phyloP scores from a whole-genome alignment of 2,329 filamentous ascomycete species.

The Aspergillus piperis region DNA sequence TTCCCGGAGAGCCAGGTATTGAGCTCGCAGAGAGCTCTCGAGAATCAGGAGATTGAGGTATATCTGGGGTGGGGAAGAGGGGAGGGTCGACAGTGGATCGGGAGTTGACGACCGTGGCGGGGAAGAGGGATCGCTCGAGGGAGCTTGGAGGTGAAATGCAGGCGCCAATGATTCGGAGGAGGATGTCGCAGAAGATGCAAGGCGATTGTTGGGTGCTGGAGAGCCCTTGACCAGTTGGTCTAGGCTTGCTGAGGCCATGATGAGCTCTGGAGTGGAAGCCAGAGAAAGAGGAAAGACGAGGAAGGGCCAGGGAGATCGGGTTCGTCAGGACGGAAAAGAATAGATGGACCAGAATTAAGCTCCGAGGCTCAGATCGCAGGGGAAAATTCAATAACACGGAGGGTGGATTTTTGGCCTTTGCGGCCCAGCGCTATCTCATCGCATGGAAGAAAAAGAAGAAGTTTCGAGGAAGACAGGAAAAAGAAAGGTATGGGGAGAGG shows the following conservation, averaged over 20 bases:
- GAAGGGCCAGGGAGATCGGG: background rate
- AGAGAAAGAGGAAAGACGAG: slow-evolving; percentile 12
- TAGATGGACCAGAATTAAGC: background rate
- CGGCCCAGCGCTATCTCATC: slow-evolving; percentile 30
- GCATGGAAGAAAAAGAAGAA: slow-evolving; percentile 15
- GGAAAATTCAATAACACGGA: slow-evolving; percentile 1
- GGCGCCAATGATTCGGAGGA: slow-evolving; percentile 29
- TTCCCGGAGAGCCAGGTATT: slow-evolving; percentile 87
- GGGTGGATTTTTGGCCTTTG: slow-evolving; percentile 28
- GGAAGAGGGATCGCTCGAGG: slow-evolving; percentile 43
- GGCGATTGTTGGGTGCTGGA: slow-evolving; percentile 61
- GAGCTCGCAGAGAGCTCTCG: slow-evolving; percentile 87
- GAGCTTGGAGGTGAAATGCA: slow-evolving; percentile 17
- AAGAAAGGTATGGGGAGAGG: background rate
- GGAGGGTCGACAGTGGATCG: slow-evolving; percentile 77
- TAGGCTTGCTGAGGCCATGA: slow-evolving; percentile 65
- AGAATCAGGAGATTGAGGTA: slow-evolving; percentile 98
- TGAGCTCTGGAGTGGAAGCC: slow-evolving; percentile 14
- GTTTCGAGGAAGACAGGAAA: background rate
- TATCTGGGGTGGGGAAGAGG: slow-evolving; percentile 92
- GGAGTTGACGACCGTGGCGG: slow-evolving; percentile 48
- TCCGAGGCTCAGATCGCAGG: background rate
- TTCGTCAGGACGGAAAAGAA: background rate
- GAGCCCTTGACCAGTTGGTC: slow-evolving; percentile 94
- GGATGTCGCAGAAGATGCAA: slow-evolving; percentile 32